Evolutionary conservation across 2,329 filamentous ascomycete species (phyloP).

Genomic region (Coleophoma eucalyptorum): DNA sequence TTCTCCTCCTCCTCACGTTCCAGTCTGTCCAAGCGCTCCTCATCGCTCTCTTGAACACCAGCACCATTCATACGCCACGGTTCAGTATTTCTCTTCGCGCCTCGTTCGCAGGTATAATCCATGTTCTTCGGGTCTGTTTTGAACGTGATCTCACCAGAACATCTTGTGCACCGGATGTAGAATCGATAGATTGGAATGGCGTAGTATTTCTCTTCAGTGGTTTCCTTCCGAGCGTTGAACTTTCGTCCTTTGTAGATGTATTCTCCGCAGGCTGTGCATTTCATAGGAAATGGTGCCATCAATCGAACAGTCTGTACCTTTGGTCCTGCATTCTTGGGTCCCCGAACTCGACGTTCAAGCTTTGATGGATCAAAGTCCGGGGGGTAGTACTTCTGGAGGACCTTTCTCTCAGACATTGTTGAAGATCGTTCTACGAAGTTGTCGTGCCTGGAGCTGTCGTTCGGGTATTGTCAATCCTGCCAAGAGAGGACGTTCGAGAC

Average conservation of each 20-base stretch:
- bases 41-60: conserved; percentile 72
- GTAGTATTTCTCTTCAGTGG: conserved; percentile 85
- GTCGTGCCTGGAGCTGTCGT: no score
- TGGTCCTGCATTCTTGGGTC: conserved; percentile 68
- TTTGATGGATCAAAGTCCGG: conserved; percentile 86
- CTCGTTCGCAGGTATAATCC: conserved; percentile 76
- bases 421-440: no score
- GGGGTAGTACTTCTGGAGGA: conserved; percentile 63
- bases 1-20: conserved; percentile 77
- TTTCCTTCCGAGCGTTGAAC: conserved; percentile 94
- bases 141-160: conserved; percentile 84
- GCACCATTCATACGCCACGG: conserved; percentile 66
- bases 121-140: conserved; percentile 93
- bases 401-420: conserved; percentile 82
- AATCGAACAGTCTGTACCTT: conserved; percentile 83
- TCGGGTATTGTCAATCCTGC: no score
- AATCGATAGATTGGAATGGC: conserved; percentile 85
- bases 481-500: no score
- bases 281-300: conserved; percentile 85
- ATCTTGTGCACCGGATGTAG: conserved; percentile 86
- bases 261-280: conserved; percentile 65
- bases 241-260: conserved; percentile 93
- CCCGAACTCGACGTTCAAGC: conserved; percentile 62
- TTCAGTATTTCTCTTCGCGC: conserved; percentile 91
- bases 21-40: conserved; percentile 79